Percentiles rank a stretch among this genome's conserved stretches.
These are phyloP conservation scores for Luffa acutangula DNA, from an alignment of 306 rosid genomes.

Conservation along the genomic window DNA sequence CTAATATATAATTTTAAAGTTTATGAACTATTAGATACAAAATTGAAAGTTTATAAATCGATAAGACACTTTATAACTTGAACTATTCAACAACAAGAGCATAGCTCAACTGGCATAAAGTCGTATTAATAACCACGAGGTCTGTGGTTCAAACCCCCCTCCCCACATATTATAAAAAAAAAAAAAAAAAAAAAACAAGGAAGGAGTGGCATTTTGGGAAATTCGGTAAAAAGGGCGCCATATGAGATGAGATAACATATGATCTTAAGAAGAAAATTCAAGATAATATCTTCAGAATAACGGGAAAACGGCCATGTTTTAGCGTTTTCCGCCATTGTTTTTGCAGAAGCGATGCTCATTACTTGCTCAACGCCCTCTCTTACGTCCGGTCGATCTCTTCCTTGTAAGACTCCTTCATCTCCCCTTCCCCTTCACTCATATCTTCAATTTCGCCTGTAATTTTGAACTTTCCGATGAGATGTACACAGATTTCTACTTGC, in stretches of 20 bases:
- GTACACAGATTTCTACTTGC: background rate
- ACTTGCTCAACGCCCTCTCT: constrained; percentile 22
- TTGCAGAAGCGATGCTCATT: constrained; percentile 26
- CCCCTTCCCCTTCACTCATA: background rate
- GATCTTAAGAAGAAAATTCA: background rate
- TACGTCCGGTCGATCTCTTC: constrained; percentile 20
- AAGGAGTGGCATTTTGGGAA: background rate
- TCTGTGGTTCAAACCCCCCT: no score
- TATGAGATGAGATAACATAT: background rate
- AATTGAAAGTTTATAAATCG: no score
- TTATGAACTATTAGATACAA: no score
- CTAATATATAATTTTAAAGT: no score
- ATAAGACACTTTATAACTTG: no score
- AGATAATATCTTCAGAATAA: background rate
- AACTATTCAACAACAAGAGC: no score
- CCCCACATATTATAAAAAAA: no score
- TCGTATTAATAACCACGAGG: no score
- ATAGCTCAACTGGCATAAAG: no score
- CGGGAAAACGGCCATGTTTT: background rate
- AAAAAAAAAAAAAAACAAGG: no score
- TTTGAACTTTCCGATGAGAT: background rate
- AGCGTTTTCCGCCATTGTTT: background rate
- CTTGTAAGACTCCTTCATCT: constrained; percentile 32
- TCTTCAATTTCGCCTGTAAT: background rate
- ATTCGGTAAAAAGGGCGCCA: background rate